Evolutionary conservation across 1,139 yeast genomes (phyloP).

Genomic region (Blastobotrys serpentis): DNA sequence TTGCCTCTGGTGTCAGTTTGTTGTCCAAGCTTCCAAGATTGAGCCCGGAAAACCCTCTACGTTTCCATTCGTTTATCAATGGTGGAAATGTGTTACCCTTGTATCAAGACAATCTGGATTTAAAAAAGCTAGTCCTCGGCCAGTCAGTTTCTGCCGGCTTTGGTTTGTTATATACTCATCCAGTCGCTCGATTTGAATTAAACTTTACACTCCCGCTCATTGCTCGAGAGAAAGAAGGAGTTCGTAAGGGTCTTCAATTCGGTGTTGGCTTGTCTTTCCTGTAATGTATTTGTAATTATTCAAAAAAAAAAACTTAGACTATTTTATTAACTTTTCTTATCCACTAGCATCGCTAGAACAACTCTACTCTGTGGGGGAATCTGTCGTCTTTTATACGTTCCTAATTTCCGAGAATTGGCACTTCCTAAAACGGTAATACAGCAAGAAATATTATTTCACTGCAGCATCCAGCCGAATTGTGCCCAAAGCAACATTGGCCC

Average conservation of each 20-base stretch:
- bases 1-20: slow-evolving; percentile 68
- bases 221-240: slow-evolving; percentile 60
- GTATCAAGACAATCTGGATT: slow-evolving; percentile 32
- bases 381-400: no score
- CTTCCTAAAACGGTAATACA: no score
- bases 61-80: slow-evolving; percentile 68
- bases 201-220: slow-evolving; percentile 79
- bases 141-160: slow-evolving; percentile 39
- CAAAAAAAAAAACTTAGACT: background rate
- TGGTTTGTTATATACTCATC: slow-evolving; percentile 81
- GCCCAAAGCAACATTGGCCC: no score
- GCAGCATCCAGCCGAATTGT: no score
- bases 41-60: slow-evolving; percentile 55
- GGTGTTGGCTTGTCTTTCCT: slow-evolving; percentile 87
- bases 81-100: slow-evolving; percentile 64
- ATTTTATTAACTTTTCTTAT: no score
- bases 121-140: slow-evolving; percentile 38
- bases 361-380: no score
- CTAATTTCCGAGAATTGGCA: no score
- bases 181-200: slow-evolving; percentile 87
- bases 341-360: no score
- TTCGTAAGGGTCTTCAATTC: slow-evolving; percentile 86
- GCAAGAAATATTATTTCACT: no score
- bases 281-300: slow-evolving; percentile 39
- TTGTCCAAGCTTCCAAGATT: slow-evolving; percentile 63